Conservation (phyloP, 495 filamentous ascomycete species). For the Penicillium tannophilum region DNA sequence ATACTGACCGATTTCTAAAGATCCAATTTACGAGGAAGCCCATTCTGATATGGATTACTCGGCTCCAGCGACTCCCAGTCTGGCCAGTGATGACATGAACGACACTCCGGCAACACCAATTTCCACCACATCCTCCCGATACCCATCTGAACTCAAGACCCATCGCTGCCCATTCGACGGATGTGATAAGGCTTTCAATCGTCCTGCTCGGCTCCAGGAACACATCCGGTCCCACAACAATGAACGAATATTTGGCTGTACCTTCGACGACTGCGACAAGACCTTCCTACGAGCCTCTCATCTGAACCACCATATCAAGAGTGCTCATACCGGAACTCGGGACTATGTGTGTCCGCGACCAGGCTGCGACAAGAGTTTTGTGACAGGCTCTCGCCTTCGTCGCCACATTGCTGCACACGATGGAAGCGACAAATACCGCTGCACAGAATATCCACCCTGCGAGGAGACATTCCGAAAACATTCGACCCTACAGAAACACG, state of each 20-base stretch:
- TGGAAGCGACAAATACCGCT: conserved; percentile 67
- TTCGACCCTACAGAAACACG: conserved; percentile 81
- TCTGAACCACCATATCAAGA: conserved; percentile 79
- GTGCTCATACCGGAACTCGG: conserved; percentile 71
- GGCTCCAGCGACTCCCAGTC: conserved; percentile 30
- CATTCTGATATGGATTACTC: conserved; percentile 43
- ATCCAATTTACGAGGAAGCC: conserved; percentile 46
- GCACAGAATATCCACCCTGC: conserved; percentile 74
- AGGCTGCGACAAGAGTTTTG: conserved; percentile 78
- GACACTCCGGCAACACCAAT: conserved; percentile 54
- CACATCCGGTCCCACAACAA: conserved; percentile 80
- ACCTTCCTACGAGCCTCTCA: conserved; percentile 80
- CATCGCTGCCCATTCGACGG: conserved; percentile 67
- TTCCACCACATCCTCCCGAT: conserved; percentile 56
- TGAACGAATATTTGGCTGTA: conserved; percentile 73
- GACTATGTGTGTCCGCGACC: conserved; percentile 69
- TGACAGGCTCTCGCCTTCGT: conserved; percentile 70
- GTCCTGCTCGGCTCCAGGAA: conserved; percentile 74
- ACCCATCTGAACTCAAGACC: conserved; percentile 72
- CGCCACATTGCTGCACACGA: conserved; percentile 70
- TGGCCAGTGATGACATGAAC: conserved; percentile 39
- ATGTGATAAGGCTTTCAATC: conserved; percentile 84
- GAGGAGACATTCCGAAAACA: conserved; percentile 83
- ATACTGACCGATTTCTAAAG: conserved; percentile 15
- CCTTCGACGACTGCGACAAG: conserved; percentile 71